phyloP scores from a whole-genome alignment of 495 filamentous ascomycete genomes.

The Penicillium canariense region DNA sequence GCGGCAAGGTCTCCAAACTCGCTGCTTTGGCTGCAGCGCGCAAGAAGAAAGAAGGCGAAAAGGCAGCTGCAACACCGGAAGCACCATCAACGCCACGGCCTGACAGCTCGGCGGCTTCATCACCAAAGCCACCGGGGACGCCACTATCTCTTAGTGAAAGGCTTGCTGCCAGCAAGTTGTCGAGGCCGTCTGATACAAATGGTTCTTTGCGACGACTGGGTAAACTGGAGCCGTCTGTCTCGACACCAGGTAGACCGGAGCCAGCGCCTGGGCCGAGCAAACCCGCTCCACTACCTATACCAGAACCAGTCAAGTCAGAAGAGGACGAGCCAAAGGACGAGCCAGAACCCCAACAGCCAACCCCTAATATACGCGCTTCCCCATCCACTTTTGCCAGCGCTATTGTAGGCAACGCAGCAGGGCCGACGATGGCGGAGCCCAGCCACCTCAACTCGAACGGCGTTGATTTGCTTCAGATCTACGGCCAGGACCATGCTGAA shows the following conservation, averaged over 20 bases:
- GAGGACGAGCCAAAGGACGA: constrained; percentile 4
- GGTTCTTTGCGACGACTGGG: constrained; percentile 25
- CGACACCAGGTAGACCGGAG: constrained; percentile 19
- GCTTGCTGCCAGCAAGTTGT: constrained; percentile 33
- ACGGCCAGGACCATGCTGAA: constrained; percentile 48
- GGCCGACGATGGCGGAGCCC: constrained; percentile 34
- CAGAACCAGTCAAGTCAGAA: constrained; percentile 1
- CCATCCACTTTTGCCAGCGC: constrained; percentile 70
- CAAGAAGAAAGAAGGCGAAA: constrained; percentile 73
- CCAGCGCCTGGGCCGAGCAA: constrained; percentile 18
- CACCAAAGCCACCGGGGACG: constrained; percentile 21
- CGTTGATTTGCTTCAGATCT: constrained; percentile 53
- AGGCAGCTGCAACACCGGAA: constrained; percentile 35
- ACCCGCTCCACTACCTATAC: constrained; percentile 1
- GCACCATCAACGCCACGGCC: constrained; percentile 6
- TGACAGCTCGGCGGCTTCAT: constrained; percentile 18
- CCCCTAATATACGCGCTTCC: constrained; percentile 33
- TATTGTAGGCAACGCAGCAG: constrained; percentile 53
- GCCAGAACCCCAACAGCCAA: constrained; percentile 15
- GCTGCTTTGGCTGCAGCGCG: constrained; percentile 85
- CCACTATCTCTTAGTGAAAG: constrained; percentile 37
- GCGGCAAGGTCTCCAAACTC: constrained; percentile 78
- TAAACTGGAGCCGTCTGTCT: constrained; percentile 18
- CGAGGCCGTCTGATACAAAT: constrained; percentile 29
- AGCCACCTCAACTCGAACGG: constrained; percentile 37